phyloP scores from a whole-genome alignment of 2,329 filamentous ascomycete species.

The Penicillium rolfsii region DNA sequence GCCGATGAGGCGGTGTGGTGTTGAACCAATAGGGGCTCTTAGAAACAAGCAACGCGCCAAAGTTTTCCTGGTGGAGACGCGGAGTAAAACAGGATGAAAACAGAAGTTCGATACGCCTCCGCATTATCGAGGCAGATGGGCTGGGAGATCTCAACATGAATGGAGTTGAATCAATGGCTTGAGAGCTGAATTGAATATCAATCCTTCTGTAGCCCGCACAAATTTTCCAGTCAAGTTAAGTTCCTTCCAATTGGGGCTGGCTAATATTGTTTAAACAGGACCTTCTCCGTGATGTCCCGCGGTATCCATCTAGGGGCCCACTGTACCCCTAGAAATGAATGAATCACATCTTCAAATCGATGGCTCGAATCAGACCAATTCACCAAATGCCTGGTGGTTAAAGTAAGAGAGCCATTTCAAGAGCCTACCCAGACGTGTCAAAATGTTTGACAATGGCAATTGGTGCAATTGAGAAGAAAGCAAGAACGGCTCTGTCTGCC shows the following conservation, averaged over 20 bases:
- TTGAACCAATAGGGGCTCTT: constrained; percentile 2
- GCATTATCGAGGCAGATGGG: constrained; percentile 4
- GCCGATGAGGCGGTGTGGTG: constrained; percentile 20
- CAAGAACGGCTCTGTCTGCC: neutral
- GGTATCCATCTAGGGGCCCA: constrained; percentile 29
- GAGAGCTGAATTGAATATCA: neutral
- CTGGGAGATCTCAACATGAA: no score
- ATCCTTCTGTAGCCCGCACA: neutral
- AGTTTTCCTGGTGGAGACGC: constrained; percentile 23
- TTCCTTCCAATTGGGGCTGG: neutral
- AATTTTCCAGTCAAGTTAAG: neutral
- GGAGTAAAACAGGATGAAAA: constrained; percentile 16
- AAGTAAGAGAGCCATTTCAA: no score
- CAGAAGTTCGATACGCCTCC: constrained; percentile 23
- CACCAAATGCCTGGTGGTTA: neutral
- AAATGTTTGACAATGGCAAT: neutral
- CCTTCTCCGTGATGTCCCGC: constrained; percentile 30
- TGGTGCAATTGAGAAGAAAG: neutral
- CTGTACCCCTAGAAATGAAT: constrained; percentile 24
- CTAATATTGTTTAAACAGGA: constrained; percentile 7
- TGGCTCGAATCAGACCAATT: neutral
- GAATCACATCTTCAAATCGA: constrained; percentile 25
- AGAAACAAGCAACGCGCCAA: constrained; percentile 19
- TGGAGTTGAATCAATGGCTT: neutral
- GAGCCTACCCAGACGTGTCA: neutral